A percentile compares a stretch with the other conserved stretches of the same genome.
Conservation (phyloP, 179 eudicot species). For the Beta corolliflora region DNA sequence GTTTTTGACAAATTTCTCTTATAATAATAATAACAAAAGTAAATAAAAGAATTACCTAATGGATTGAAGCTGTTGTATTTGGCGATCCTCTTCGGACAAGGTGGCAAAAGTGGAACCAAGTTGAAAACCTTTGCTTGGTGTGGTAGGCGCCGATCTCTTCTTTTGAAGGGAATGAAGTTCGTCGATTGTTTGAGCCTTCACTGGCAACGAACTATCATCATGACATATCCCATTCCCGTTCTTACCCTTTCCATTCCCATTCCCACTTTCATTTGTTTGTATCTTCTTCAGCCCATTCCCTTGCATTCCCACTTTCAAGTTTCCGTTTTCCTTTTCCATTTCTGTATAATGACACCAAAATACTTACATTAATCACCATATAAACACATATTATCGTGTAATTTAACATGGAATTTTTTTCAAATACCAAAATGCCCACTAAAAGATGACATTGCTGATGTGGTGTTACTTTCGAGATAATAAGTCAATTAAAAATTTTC, state of each 20-base stretch:
- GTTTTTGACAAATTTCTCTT: too few relatives aligned
- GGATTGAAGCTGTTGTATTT: conserved; percentile 59
- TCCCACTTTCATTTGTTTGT: not conserved
- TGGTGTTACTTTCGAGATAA: too few relatives aligned
- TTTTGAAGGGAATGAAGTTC: conserved; percentile 65
- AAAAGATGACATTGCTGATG: too few relatives aligned
- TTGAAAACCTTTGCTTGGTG: conserved; percentile 37
- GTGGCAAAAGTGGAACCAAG: conserved; percentile 21
- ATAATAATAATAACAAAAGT: not conserved
- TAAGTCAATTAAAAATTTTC: too few relatives aligned
- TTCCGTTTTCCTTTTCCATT: conserved; percentile 45
- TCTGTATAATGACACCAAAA: conserved; percentile 18
- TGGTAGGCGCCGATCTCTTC: conserved; percentile 57
- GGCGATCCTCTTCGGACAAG: conserved; percentile 52
- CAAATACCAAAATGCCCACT: too few relatives aligned
- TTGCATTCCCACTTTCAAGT: not conserved
- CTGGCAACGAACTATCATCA: conserved; percentile 54
- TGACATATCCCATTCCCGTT: conserved; percentile 45
- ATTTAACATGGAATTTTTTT: too few relatives aligned
- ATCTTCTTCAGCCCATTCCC: conserved; percentile 31
- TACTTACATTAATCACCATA: too few relatives aligned
- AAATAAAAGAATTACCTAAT: conserved; percentile 40
- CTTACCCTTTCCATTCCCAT: conserved; percentile 16
- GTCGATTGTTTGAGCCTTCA: conserved; percentile 57
- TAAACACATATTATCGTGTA: too few relatives aligned